Evolutionary conservation across 2,329 filamentous ascomycete species (phyloP).

Genomic region (Dryadomyces sulphureus): DNA sequence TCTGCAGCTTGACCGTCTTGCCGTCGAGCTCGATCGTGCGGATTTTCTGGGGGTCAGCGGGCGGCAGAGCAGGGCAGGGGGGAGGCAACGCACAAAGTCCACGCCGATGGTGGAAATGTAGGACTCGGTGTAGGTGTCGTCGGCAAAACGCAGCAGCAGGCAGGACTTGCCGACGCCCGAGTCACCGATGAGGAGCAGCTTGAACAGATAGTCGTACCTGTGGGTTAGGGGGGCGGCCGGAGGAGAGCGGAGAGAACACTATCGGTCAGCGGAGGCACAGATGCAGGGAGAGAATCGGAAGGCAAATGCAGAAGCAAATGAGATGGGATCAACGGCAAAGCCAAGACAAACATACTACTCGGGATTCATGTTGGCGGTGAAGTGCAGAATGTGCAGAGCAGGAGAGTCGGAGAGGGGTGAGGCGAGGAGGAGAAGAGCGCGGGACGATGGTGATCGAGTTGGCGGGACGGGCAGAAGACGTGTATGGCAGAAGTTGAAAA

Average conservation of each 20-base stretch:
- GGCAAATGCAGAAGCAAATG: not conserved
- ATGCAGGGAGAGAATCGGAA: not conserved
- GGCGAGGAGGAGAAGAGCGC: slow-evolving; percentile 1
- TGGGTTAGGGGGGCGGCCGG: slow-evolving; percentile 13
- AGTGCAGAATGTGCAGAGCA: slow-evolving; percentile 6
- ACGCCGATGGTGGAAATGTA: slow-evolving; percentile 99
- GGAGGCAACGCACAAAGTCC: slow-evolving; percentile 65
- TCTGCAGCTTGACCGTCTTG: slow-evolving; percentile 99
- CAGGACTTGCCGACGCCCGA: slow-evolving; percentile 99
- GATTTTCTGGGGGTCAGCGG: slow-evolving; percentile 64
- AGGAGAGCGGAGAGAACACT: not conserved
- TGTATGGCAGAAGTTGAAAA: not conserved
- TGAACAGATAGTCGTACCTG: slow-evolving; percentile 99
- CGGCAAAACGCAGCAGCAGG: slow-evolving; percentile 91
- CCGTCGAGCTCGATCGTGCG: slow-evolving; percentile 98
- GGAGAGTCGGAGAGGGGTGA: not conserved
- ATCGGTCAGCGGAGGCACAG: not conserved
- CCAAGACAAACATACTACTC: slow-evolving; percentile 52
- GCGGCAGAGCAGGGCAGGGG: not conserved
- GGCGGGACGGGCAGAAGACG: too few relatives aligned
- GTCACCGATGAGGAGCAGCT: slow-evolving; percentile 99
- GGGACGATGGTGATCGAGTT: not conserved
- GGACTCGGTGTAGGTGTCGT: slow-evolving; percentile 98
- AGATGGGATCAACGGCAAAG: not conserved
- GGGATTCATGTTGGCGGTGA: slow-evolving; percentile 65